phyloP scores from a whole-genome alignment of 768 basidiomycete species.

The Infundibulicybe gibba region DNA sequence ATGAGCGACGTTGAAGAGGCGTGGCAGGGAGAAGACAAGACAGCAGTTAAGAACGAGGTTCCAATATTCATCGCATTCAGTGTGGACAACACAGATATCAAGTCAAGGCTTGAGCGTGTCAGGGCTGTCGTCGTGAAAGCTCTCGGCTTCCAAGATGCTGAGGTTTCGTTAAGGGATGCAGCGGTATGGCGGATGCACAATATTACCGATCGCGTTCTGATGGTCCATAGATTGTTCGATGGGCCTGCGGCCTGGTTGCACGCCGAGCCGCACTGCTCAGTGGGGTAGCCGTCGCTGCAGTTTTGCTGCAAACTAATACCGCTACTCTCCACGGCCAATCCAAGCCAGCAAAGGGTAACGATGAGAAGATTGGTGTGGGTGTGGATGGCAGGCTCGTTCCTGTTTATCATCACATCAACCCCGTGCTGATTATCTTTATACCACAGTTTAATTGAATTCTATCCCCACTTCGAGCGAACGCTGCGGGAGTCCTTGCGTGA shows the following conservation, averaged over 20 bases:
- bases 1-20: conserved; percentile 81
- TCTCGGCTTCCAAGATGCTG: conserved; percentile 52
- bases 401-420: no score
- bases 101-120: conserved; percentile 47
- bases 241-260: conserved; percentile 76
- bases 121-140: conserved; percentile 57
- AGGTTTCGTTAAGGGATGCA: conserved; percentile 58
- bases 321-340: conserved; percentile 46
- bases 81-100: conserved; percentile 25
- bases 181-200: conserved; percentile 30
- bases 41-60: conserved; percentile 20
- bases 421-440: neutral
- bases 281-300: conserved; percentile 82
- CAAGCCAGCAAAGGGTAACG: conserved; percentile 26
- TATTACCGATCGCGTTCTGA: neutral
- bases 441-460: conserved; percentile 84
- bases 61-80: conserved; percentile 36
- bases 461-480: conserved; percentile 79
- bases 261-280: conserved; percentile 81
- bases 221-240: conserved; percentile 65
- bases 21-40: conserved; percentile 48
- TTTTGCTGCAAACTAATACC: conserved; percentile 77
- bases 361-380: conserved; percentile 70
- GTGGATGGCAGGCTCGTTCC: conserved; percentile 81
- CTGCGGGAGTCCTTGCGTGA: conserved; percentile 71